phyloP scores from a whole-genome alignment of 2,329 filamentous ascomycete genomes.

The Alternaria angustiovoidea region DNA sequence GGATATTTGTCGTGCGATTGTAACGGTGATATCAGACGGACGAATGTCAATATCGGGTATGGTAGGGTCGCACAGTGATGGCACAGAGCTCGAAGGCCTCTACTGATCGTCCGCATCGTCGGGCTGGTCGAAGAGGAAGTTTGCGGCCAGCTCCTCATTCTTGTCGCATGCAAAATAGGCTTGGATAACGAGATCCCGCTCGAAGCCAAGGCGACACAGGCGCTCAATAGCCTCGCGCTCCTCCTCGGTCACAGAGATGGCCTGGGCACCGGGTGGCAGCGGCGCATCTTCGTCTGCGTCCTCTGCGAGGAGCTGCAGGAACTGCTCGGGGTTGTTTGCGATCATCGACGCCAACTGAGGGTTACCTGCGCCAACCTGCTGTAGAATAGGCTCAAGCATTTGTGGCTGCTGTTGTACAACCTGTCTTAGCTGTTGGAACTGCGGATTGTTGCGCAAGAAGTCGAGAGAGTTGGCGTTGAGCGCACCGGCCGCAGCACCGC shows the following conservation, averaged over 20 bases:
- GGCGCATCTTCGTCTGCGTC: conserved; percentile 84
- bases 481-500: conserved; percentile 59
- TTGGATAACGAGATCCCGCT: conserved; percentile 92
- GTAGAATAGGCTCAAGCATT: conserved; percentile 97
- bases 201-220: conserved; percentile 90
- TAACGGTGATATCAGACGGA: conserved; percentile 34
- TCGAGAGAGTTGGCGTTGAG: conserved; percentile 80
- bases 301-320: conserved; percentile 88
- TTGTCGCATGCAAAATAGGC: conserved; percentile 99
- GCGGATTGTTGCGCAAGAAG: conserved; percentile 91
- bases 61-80: conserved; percentile 33
- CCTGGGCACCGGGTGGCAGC: conserved; percentile 85
- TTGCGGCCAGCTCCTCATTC: conserved; percentile 97
- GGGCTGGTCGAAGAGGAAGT: conserved; percentile 97
- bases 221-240: conserved; percentile 97
- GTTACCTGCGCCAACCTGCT: conserved; percentile 94
- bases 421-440: conserved; percentile 97
- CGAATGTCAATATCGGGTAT: conserved; percentile 27
- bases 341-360: conserved; percentile 94
- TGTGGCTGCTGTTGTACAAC: conserved; percentile 97
- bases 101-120: conserved; percentile 75
- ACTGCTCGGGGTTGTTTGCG: conserved; percentile 89
- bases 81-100: conserved; percentile 22
- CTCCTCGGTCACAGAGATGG: conserved; percentile 92
- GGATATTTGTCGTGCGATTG: conserved; percentile 29